A percentile compares a stretch with the other conserved stretches of the same genome.
Evolutionary conservation across 2,329 filamentous ascomycete species (phyloP).

Genomic region (Fusarium sulawesiense): DNA sequence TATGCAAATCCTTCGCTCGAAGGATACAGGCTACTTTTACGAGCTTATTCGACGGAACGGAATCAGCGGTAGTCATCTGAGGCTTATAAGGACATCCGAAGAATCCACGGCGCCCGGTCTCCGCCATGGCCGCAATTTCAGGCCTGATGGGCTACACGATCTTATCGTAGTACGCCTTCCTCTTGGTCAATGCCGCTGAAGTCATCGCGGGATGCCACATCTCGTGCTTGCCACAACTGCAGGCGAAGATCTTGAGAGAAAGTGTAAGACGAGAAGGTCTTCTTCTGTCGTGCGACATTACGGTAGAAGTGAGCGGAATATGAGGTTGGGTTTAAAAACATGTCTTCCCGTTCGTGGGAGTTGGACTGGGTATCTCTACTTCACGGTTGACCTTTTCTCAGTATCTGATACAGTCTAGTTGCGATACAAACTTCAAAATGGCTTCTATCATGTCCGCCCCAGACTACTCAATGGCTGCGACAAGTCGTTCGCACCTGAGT

Average conservation of each 20-base stretch:
- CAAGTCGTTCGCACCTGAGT: conserved; percentile 41
- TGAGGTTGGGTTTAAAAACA: conserved; percentile 23
- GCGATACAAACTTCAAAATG: conserved; percentile 31
- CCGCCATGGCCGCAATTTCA: conserved; percentile 23
- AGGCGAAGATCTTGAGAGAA: conserved; percentile 25
- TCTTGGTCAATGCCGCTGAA: conserved; percentile 24
- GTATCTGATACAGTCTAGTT: background rate
- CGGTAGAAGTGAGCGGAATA: background rate
- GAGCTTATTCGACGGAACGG: conserved; percentile 5
- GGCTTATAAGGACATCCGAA: conserved; percentile 11
- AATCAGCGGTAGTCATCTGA: background rate
- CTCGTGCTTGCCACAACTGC: conserved; percentile 26
- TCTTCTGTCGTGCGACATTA: conserved; percentile 24
- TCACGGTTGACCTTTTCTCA: background rate
- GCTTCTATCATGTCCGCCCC: conserved; percentile 46
- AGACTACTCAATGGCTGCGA: conserved; percentile 45
- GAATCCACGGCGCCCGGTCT: conserved; percentile 39
- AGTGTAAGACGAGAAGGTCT: conserved; percentile 25
- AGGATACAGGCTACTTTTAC: background rate
- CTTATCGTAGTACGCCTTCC: conserved; percentile 19
- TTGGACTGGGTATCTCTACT: background rate
- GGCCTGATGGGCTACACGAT: conserved; percentile 27
- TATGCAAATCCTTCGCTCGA: background rate
- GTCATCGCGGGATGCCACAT: conserved; percentile 26
- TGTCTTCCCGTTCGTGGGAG: background rate